phyloP scores from a whole-genome alignment of 2,329 filamentous ascomycete species.

The Colletotrichum falcatum region DNA sequence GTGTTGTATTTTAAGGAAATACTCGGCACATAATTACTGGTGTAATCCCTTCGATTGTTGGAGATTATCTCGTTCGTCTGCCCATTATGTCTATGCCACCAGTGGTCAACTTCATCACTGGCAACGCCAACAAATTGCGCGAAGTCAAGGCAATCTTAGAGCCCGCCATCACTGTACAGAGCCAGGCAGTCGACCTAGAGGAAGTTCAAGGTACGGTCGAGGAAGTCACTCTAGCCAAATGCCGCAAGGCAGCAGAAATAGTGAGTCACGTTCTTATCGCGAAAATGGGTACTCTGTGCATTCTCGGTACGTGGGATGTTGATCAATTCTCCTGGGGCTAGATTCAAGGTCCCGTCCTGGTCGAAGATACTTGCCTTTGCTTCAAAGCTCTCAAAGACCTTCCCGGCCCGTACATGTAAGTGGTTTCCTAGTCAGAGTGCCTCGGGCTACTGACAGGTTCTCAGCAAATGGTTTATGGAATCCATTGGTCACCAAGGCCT shows the following conservation, averaged over 20 bases:
- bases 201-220: constrained; percentile 95
- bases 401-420: constrained; percentile 95
- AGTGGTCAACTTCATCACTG: constrained; percentile 90
- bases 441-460: background rate
- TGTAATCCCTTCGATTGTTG: background rate
- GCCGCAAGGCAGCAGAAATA: constrained; percentile 80
- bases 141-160: constrained; percentile 92
- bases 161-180: constrained; percentile 78
- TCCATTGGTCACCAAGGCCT: constrained; percentile 85
- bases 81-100: constrained; percentile 55
- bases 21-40: background rate
- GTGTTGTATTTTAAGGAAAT: background rate
- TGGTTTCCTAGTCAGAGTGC: constrained; percentile 33
- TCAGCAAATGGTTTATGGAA: constrained; percentile 93
- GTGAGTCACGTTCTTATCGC: constrained; percentile 60
- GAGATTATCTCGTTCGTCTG: background rate
- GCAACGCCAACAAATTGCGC: constrained; percentile 92
- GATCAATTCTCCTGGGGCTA: constrained; percentile 50
- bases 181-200: constrained; percentile 80
- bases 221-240: constrained; percentile 91
- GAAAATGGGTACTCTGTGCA: background rate
- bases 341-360: constrained; percentile 88
- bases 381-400: constrained; percentile 92
- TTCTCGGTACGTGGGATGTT: background rate
- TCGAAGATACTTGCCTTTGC: constrained; percentile 95